These are phyloP conservation scores for Erodium texanum DNA, from an alignment of 441 rosid genomes.

Conservation along the genomic window DNA sequence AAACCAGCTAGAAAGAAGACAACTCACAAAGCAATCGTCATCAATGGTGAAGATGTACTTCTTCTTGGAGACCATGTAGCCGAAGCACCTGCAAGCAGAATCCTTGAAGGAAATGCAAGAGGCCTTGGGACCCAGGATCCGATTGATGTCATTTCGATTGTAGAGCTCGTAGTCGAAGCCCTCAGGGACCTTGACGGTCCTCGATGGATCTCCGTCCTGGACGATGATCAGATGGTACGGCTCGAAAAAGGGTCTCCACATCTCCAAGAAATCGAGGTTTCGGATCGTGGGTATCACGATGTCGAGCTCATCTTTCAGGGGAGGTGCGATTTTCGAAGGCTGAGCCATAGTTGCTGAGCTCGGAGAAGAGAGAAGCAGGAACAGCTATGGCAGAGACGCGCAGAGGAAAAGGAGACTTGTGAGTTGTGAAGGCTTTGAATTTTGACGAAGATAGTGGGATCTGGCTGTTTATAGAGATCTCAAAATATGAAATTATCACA, in stretches of 20 bases:
- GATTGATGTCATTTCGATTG: slow-evolving; percentile 76
- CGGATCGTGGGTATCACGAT: slow-evolving; percentile 70
- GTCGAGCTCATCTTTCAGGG: slow-evolving; percentile 72
- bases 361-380: not conserved
- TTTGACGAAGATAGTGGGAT: not conserved
- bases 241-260: slow-evolving; percentile 95
- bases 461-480: not conserved
- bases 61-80: slow-evolving; percentile 91
- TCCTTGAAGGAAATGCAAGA: slow-evolving; percentile 91
- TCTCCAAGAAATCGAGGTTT: slow-evolving; percentile 86
- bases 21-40: slow-evolving; percentile 89
- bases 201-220: slow-evolving; percentile 89
- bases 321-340: slow-evolving; percentile 34
- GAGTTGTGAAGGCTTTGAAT: not conserved
- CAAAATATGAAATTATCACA: too few species aligned
- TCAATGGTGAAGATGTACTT: slow-evolving; percentile 89
- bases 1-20: not conserved
- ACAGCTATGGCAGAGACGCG: too few species aligned
- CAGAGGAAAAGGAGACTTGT: not conserved
- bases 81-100: slow-evolving; percentile 93
- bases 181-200: slow-evolving; percentile 66
- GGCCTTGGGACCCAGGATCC: slow-evolving; percentile 82
- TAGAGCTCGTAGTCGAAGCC: slow-evolving; percentile 89
- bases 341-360: slow-evolving; percentile 42
- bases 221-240: slow-evolving; percentile 90